Conservation (phyloP, 768 basidiomycete genomes). For the Suillus decipiens region DNA sequence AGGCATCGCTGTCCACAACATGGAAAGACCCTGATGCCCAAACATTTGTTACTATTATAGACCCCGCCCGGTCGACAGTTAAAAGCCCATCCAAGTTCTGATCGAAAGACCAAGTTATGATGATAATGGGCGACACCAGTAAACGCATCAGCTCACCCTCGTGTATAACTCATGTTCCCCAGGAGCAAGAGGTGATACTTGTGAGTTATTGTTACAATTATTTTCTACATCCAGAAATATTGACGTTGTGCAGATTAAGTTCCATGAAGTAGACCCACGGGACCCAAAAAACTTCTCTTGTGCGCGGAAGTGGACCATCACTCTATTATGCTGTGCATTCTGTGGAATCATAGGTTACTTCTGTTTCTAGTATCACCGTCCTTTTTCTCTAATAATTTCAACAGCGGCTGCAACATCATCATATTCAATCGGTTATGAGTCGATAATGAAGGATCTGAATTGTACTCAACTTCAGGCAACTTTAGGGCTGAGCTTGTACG, state of each 20-base stretch:
- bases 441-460: constrained; percentile 50
- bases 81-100: background rate
- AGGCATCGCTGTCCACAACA: background rate
- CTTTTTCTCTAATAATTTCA: background rate
- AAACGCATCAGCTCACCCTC: background rate
- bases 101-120: background rate
- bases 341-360: constrained; percentile 23
- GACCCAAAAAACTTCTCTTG: constrained; percentile 40
- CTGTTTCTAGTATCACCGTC: background rate
- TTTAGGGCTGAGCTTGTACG: constrained; percentile 52
- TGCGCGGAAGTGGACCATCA: constrained; percentile 45
- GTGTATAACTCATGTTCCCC: background rate
- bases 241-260: constrained; percentile 36
- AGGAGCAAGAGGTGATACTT: background rate
- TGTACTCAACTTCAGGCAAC: constrained; percentile 47
- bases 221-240: background rate
- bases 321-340: constrained; percentile 31
- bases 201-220: background rate
- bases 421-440: constrained; percentile 54
- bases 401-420: constrained; percentile 51
- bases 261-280: constrained; percentile 37
- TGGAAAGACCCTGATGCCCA: background rate
- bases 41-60: background rate
- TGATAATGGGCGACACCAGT: background rate
- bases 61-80: background rate